Evolutionary conservation across 1,284 basidiomycete genomes (phyloP).

Genomic region (Entoloma clypeatum): DNA sequence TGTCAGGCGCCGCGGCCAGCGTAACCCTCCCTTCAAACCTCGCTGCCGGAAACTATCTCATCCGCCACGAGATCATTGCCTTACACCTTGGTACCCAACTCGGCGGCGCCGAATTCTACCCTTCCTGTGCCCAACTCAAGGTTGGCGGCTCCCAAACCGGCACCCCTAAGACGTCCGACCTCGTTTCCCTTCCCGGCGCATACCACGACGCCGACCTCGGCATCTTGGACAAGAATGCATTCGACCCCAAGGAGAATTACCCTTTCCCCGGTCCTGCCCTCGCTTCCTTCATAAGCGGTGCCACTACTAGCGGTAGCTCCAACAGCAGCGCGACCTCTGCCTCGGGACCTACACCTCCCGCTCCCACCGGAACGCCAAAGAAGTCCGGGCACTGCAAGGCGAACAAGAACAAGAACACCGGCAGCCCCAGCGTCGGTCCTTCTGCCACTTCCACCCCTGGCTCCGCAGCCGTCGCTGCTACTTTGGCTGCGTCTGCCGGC

Average conservation of each 20-base stretch:
- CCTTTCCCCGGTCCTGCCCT: constrained; percentile 50
- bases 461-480: constrained; percentile 8
- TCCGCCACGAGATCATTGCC: constrained; percentile 71
- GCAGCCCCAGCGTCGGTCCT: constrained; percentile 5
- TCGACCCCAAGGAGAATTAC: constrained; percentile 36
- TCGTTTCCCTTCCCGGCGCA: constrained; percentile 60
- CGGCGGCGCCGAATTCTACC: constrained; percentile 71
- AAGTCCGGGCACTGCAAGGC: constrained; percentile 25
- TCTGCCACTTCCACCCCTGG: constrained; percentile 6
- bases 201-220: constrained; percentile 62
- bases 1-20: constrained; percentile 34
- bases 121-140: constrained; percentile 60
- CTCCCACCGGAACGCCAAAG: constrained; percentile 12
- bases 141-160: constrained; percentile 51
- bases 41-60: constrained; percentile 59
- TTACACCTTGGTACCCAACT: constrained; percentile 50
- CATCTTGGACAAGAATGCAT: constrained; percentile 48
- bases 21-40: constrained; percentile 54
- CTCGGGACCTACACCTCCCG: constrained; percentile 2
- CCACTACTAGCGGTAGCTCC: constrained; percentile 9
- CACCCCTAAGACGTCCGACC: constrained; percentile 37
- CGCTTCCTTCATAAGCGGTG: constrained; percentile 37
- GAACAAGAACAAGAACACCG: constrained; percentile 26
- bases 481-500: neutral
- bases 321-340: constrained; percentile 5